phyloP scores from a whole-genome alignment of 2,329 filamentous ascomycete species.

The Fusarium dimerum region DNA sequence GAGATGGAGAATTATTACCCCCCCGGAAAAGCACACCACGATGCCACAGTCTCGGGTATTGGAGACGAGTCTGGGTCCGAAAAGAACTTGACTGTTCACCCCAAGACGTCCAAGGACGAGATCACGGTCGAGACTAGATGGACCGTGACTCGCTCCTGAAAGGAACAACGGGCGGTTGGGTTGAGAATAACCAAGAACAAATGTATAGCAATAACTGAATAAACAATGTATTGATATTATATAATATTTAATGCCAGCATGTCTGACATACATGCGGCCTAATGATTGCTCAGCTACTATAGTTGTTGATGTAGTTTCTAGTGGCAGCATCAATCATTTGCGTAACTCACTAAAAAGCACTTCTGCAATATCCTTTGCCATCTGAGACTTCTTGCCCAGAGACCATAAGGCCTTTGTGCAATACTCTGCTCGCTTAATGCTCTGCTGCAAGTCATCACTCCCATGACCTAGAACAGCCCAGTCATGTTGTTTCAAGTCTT shows the following conservation, averaged over 20 bases:
- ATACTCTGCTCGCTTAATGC: conserved; percentile 41
- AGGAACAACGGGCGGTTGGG: background rate
- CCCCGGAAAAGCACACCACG: conserved; percentile 12
- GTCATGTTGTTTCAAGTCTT: conserved; percentile 22
- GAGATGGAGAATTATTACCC: conserved; percentile 27
- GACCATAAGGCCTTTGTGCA: conserved; percentile 55
- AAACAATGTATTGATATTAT: too few species aligned
- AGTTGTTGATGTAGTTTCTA: too few species aligned
- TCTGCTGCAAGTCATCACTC: conserved; percentile 27
- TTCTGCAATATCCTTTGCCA: conserved; percentile 27
- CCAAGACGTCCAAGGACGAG: conserved; percentile 9
- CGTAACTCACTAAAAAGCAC: conserved; percentile 2
- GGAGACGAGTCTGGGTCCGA: conserved; percentile 26
- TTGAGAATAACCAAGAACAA: too few species aligned
- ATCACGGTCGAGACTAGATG: conserved; percentile 27
- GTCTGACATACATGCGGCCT: too few species aligned
- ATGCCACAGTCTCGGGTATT: conserved; percentile 10
- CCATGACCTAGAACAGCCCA: conserved; percentile 22
- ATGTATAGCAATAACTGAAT: too few species aligned
- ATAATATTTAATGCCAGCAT: too few species aligned
- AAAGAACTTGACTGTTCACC: conserved; percentile 23
- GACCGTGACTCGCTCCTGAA: conserved; percentile 19
- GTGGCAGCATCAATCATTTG: background rate
- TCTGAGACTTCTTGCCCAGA: conserved; percentile 57
- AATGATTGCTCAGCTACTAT: too few species aligned